phyloP scores from a whole-genome alignment of 108 stramenopile genomes.

The Cyclotella sp. region DNA sequence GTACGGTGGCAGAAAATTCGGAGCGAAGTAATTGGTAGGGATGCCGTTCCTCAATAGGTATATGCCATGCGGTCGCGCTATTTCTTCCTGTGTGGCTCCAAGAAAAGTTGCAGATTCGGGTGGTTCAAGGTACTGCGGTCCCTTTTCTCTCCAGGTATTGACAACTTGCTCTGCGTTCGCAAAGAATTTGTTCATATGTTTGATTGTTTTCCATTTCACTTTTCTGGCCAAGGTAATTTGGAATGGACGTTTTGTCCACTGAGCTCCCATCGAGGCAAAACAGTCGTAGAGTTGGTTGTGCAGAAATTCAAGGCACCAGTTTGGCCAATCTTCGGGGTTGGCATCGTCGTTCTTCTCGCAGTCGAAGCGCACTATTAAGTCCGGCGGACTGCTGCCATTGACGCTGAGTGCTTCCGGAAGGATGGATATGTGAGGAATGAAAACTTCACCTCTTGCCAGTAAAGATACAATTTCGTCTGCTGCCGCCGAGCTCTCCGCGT shows the following conservation, averaged over 20 bases:
- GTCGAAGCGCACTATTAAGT: slow-evolving; percentile 83
- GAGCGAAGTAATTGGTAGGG: slow-evolving; percentile 91
- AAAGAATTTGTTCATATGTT: slow-evolving; percentile 94
- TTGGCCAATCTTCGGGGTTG: slow-evolving; percentile 89
- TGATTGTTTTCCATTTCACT: slow-evolving; percentile 89
- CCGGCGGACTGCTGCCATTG: slow-evolving; percentile 78
- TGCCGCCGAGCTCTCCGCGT: slow-evolving; percentile 61
- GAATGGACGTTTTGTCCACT: slow-evolving; percentile 86
- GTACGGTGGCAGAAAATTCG: slow-evolving; percentile 89
- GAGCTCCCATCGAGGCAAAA: slow-evolving; percentile 69
- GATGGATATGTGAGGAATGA: slow-evolving; percentile 89
- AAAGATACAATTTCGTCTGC: slow-evolving; percentile 75
- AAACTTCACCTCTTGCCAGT: slow-evolving; percentile 83
- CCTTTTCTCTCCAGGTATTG: slow-evolving; percentile 87
- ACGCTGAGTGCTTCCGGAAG: slow-evolving; percentile 84
- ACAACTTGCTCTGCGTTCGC: slow-evolving; percentile 83
- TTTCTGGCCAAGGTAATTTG: slow-evolving; percentile 82
- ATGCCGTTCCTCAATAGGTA: slow-evolving; percentile 82
- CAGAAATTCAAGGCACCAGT: slow-evolving; percentile 92
- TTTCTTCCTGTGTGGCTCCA: slow-evolving; percentile 80
- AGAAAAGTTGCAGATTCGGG: slow-evolving; percentile 61
- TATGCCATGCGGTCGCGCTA: slow-evolving; percentile 83
- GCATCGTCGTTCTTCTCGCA: slow-evolving; percentile 89
- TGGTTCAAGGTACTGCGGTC: slow-evolving; percentile 86
- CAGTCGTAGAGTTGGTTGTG: slow-evolving; percentile 92